Evolutionary conservation across 257 asterid species (phyloP).

Genomic region (Fraxinus quadrangulata): DNA sequence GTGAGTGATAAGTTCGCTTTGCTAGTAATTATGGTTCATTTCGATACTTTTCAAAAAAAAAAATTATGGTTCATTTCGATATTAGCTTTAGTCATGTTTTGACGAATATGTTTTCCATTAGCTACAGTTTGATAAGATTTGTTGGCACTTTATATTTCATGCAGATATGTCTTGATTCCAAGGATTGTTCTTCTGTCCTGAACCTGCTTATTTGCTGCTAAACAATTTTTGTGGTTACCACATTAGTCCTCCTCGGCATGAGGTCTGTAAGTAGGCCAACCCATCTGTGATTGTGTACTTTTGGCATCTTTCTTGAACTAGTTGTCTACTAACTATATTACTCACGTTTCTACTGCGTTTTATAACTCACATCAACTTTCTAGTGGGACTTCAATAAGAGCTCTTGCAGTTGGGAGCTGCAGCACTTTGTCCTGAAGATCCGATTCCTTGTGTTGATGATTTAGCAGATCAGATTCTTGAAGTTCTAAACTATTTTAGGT

Average conservation of each 20-base stretch:
- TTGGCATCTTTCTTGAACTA: background rate
- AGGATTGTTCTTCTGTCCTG: conserved; percentile 68
- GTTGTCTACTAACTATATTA: conserved; percentile 12
- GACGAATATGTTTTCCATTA: conserved; percentile 11
- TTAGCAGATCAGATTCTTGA: conserved; percentile 85
- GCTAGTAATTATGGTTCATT: too few species aligned
- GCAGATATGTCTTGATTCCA: conserved; percentile 92
- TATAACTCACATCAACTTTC: conserved; percentile 47
- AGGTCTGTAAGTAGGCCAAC: conserved; percentile 48
- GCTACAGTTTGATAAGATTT: conserved; percentile 10
- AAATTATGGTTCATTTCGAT: conserved; percentile 5
- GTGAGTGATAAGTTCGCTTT: conserved; percentile 51
- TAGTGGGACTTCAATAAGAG: conserved; percentile 69
- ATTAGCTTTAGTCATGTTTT: background rate
- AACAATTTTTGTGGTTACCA: conserved; percentile 68
- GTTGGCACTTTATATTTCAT: conserved; percentile 7
- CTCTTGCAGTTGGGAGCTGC: conserved; percentile 97
- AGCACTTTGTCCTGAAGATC: conserved; percentile 56
- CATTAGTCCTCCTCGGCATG: conserved; percentile 72
- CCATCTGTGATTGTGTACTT: background rate
- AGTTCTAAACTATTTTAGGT: conserved; percentile 89
- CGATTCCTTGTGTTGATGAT: conserved; percentile 69
- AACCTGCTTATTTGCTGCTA: conserved; percentile 62
- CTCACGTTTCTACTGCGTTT: conserved; percentile 44
- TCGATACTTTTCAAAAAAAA: too few species aligned